Conservation (phyloP, 2,329 filamentous ascomycete genomes). For the Microsporum ferrugineum region DNA sequence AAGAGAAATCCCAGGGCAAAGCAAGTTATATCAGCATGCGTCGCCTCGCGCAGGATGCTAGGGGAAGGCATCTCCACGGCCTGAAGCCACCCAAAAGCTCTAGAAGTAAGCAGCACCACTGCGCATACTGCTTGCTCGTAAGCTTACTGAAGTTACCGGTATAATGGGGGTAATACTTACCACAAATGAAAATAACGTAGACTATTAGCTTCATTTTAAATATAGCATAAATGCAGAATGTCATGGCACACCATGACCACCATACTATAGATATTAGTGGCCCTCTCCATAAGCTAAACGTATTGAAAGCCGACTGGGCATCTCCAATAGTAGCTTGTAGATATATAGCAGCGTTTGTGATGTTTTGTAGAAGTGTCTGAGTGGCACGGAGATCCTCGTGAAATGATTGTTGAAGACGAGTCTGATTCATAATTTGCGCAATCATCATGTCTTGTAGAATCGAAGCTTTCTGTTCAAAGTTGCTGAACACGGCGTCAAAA, state of each 20-base stretch:
- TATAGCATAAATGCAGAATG: not conserved
- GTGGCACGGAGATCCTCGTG: conserved; percentile 15
- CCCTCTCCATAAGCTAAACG: not conserved
- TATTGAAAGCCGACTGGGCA: conserved; percentile 6
- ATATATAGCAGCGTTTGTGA: conserved; percentile 16
- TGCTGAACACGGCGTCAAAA: conserved; percentile 25
- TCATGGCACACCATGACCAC: not conserved
- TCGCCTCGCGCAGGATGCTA: not conserved
- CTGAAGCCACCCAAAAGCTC: not conserved
- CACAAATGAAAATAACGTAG: not conserved
- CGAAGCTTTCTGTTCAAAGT: conserved; percentile 24
- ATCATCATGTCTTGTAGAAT: conserved; percentile 25
- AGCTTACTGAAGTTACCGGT: not conserved
- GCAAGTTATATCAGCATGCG: not conserved
- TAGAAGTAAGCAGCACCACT: not conserved
- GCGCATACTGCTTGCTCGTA: not conserved
- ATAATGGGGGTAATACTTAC: not conserved
- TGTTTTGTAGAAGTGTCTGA: conserved; percentile 16
- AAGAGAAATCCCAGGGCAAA: not conserved
- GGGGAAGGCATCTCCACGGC: not conserved
- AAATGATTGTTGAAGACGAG: conserved; percentile 15
- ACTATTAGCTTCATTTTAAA: not conserved
- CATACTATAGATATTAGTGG: not conserved
- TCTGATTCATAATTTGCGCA: conserved; percentile 25
- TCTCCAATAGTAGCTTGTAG: conserved; percentile 17